A percentile compares a stretch with the other conserved stretches of the same genome.
Evolutionary conservation across 2,329 filamentous ascomycete genomes (phyloP).

Genomic region (Epichloe sylvatica): DNA sequence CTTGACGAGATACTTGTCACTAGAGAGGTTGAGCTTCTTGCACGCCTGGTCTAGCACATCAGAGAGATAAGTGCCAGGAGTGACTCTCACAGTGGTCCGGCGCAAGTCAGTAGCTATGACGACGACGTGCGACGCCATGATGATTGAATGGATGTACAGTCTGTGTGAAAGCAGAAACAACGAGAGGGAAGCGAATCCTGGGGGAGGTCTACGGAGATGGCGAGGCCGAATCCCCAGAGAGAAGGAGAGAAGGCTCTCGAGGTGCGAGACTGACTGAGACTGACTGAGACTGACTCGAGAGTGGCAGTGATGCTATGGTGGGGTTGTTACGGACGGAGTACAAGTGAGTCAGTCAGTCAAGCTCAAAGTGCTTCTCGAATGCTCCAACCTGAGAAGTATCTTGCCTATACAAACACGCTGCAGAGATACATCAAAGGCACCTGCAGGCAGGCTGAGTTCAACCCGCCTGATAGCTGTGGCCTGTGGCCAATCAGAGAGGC

Average conservation of each 20-base stretch:
- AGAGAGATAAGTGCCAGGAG: conserved; percentile 63
- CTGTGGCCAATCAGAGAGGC: conserved; percentile 4
- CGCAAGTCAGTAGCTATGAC: conserved; percentile 72
- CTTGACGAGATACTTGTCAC: conserved; percentile 71
- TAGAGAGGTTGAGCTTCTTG: conserved; percentile 58
- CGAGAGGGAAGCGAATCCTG: background rate
- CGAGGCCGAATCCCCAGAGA: background rate
- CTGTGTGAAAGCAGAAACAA: background rate
- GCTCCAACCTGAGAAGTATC: conserved; percentile 1
- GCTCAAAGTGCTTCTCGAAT: conserved; percentile 4
- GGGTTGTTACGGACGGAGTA: background rate
- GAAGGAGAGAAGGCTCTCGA: background rate
- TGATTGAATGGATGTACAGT: conserved; percentile 7
- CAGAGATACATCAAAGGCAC: background rate
- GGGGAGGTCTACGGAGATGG: background rate
- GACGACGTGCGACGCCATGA: conserved; percentile 77
- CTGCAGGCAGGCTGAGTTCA: background rate
- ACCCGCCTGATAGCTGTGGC: conserved; percentile 5
- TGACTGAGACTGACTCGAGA: background rate
- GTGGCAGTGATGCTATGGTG: background rate
- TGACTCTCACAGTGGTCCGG: conserved; percentile 69
- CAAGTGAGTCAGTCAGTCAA: too few relatives aligned
- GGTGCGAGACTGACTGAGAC: background rate
- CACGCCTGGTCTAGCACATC: conserved; percentile 84
- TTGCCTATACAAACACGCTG: background rate